Base-by-base conservation (phyloP, 2,329 filamentous ascomycete genomes). In the Penicillium corylophilum region DNA sequence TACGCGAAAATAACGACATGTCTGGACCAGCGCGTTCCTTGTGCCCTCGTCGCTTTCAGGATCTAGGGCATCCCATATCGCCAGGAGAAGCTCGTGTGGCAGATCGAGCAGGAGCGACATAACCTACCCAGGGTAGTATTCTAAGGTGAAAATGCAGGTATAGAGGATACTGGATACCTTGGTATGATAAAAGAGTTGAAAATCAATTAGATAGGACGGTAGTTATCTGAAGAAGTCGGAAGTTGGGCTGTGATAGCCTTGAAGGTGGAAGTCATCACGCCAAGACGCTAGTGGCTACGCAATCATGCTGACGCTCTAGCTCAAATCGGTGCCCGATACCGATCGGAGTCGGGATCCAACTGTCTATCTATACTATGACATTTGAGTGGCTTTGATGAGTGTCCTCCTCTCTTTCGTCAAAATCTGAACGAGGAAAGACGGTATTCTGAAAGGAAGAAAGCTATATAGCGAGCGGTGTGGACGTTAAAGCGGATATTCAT, bases 11-110 rank as follows among this genome's bases (percentile, higher is more conserved):
- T 46, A 47, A 18, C 28, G 40, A 28, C 53, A 55, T 50, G 49
- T 55, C 46, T 22, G 46, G 15, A 26, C 35, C 6, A 55, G 35
- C 7, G 31, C 49, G 16, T 50, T 47, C 33, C 49, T 55, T 16
- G 33, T 10, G 2, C 33, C 16, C 33, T 36, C 16, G 13, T 51
- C 42, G 12, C 24, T 36, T 5, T 29, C 13, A 5, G 35, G 39
- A 5, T 40, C 29, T 2, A 46, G n/a, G 10, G 26, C 4, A 13
- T 55, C 49, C 53, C 53, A 55, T 18, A 55, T 44, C 6, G 41
- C 39, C 8, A 47, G 39, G n/a, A 50, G 33, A 18, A 55, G 20
- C 23, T 55, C 53, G 15, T 28, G 46, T 2, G 53, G 53, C 23
- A 55, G 29, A n/a, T 35, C 43, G 15, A 55, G 48, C 2, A 55